Percentiles rank a stretch among this genome's conserved stretches.
Conservation (phyloP, 2,329 filamentous ascomycete species). For the Colletotrichum sidae region DNA sequence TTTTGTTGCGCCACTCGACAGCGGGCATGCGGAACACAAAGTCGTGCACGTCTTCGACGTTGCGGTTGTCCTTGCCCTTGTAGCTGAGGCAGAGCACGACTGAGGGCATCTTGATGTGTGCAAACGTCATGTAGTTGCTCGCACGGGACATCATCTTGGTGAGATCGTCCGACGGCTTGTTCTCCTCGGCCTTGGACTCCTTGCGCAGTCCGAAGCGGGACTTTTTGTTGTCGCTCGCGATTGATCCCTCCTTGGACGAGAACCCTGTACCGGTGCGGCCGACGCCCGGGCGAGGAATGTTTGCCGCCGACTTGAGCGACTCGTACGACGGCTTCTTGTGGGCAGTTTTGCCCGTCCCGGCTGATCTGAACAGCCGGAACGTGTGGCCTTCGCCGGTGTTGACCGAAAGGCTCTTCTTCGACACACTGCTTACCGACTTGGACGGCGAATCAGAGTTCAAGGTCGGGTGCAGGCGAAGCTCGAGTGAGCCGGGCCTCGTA, state of each 20-base stretch:
- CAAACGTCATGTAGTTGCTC: conserved; percentile 97
- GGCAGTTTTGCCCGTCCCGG: conserved; percentile 56
- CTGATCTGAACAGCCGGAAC: conserved; percentile 64
- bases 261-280: conserved; percentile 60
- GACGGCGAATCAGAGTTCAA: conserved; percentile 67
- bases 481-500: conserved; percentile 78
- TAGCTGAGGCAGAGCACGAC: conserved; percentile 96
- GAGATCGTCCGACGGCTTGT: conserved; percentile 84
- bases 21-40: conserved; percentile 96
- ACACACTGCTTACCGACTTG: conserved; percentile 45
- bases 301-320: conserved; percentile 58
- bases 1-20: conserved; percentile 98
- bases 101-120: conserved; percentile 93
- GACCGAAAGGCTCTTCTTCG: conserved; percentile 62
- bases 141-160: conserved; percentile 97
- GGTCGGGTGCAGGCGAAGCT: conserved; percentile 86
- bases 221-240: conserved; percentile 57
- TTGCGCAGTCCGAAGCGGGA: conserved; percentile 67
- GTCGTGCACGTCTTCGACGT: conserved; percentile 95
- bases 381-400: conserved; percentile 59
- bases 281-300: conserved; percentile 56
- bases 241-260: conserved; percentile 55
- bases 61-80: conserved; percentile 95
- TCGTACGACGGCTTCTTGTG: conserved; percentile 68
- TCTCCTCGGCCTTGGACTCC: conserved; percentile 62